Percentiles rank a stretch among this genome's conserved stretches.
Conservation (phyloP, 805 yeast species). For the Teunomyces gatunensis region DNA sequence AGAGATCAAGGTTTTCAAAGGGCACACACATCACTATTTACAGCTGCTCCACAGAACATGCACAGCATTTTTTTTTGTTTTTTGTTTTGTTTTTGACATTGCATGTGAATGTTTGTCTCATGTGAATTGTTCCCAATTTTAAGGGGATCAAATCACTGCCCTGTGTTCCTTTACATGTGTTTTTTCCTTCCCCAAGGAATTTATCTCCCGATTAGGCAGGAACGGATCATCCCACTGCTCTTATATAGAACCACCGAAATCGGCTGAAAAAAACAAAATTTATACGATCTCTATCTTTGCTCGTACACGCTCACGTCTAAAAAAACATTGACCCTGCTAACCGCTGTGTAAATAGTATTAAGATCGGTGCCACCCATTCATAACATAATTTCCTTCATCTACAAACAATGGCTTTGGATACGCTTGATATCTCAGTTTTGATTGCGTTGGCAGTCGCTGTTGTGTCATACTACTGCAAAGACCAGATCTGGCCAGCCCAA, state of each 20-base stretch:
- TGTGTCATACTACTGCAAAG: constrained; percentile 65
- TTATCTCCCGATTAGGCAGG: constrained; percentile 3
- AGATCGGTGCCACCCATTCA: neutral
- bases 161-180: neutral
- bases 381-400: too few relatives aligned
- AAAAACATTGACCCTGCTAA: neutral
- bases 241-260: neutral
- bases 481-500: constrained; percentile 38
- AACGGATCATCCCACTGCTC: constrained; percentile 1
- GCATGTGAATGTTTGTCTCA: neutral
- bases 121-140: neutral
- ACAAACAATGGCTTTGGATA: constrained; percentile 57
- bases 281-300: neutral
- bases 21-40: too few relatives aligned
- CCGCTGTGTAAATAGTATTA: neutral
- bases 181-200: neutral
- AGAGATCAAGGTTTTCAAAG: too few relatives aligned
- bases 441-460: constrained; percentile 65
- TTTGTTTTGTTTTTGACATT: neutral
- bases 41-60: neutral
- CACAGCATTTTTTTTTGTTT: neutral
- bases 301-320: neutral
- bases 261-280: neutral
- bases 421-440: constrained; percentile 68
- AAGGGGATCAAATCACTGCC: too few relatives aligned